These are phyloP conservation scores for Kodamaea sp. DNA, from an alignment of 1,139 yeast species.

Conservation along the genomic window DNA sequence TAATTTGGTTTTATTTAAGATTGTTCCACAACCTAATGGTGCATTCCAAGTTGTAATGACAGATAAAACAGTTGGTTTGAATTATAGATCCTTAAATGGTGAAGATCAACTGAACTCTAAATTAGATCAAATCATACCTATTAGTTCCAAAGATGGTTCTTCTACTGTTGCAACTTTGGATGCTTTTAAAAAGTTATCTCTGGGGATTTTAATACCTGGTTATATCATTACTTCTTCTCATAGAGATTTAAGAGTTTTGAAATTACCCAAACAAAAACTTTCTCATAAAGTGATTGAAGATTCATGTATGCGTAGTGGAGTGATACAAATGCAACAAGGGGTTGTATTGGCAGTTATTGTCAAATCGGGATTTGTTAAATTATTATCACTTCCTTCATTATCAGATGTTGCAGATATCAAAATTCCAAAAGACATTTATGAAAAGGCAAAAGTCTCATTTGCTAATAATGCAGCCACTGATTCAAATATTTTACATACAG, in stretches of 20 bases:
- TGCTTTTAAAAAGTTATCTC: conserved; percentile 56
- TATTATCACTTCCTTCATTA: conserved; percentile 38
- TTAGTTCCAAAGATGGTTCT: conserved; percentile 55
- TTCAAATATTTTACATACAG: conserved; percentile 54
- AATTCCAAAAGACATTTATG: conserved; percentile 32
- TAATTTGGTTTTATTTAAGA: conserved; percentile 58
- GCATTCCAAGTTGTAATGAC: conserved; percentile 61
- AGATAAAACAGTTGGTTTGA: conserved; percentile 44
- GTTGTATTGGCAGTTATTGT: conserved; percentile 35
- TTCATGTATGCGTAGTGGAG: conserved; percentile 49
- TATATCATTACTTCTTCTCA: conserved; percentile 55
- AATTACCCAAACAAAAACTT: conserved; percentile 56
- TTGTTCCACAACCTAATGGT: conserved; percentile 67
- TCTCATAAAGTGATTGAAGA: conserved; percentile 66
- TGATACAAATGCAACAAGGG: conserved; percentile 32
- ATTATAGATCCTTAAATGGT: conserved; percentile 27
- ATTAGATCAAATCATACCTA: conserved; percentile 54
- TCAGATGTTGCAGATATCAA: conserved; percentile 37
- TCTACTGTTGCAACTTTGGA: conserved; percentile 63
- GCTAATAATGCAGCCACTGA: conserved; percentile 22
- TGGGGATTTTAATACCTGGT: conserved; percentile 63
- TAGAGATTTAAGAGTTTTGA: conserved; percentile 62
- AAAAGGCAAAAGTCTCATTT: conserved; percentile 22
- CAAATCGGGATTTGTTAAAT: conserved; percentile 37
- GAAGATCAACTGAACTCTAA: conserved; percentile 48